Evolutionary conservation across 2,329 filamentous ascomycete species (phyloP), one percentile per base, ranked within the genome.

Genomic region (Catunica adiposa): DNA sequence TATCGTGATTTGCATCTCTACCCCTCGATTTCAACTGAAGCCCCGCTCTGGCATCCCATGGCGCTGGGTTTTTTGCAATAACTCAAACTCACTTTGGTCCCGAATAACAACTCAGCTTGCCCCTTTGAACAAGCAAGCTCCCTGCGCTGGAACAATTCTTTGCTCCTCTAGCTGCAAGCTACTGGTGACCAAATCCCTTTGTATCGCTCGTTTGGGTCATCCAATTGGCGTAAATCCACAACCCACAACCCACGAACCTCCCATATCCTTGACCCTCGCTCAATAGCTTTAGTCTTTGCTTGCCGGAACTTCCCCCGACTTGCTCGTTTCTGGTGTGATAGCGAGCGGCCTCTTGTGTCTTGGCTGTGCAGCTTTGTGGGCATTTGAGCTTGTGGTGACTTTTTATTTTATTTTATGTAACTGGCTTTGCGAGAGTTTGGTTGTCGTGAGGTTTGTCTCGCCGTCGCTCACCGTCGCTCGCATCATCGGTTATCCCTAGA

Each of bases 91-190:
- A 34, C 29, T 11, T n/a, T 34, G 29, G 40, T 44, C 40, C 4
- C 20, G 8, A 44, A 22, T 8, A 11, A 3, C 15, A 15, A 22
- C 40, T 51, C 48, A 51, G 29, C 26, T n/a, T 31, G 48, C n/a
- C 48, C 22, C 48, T 6, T 15, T 20, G 29, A 51, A 51, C 48
- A 51, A 51, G 48, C 48, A 25, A 31, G 29, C 26, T 51, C 48
- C 48, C 48, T 51, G 48, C 17, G 23, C 23, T n/a, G 3, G 20
- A 25, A 37, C 48, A 26, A 51, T 51, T 31, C 17, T 51, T 20
- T 51, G 15, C 26, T 51, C 48, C 48, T 51, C n/a, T 51, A n/a
- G 22, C 22, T 37, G 48, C 48, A 51, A 51, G 15, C 48, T 31
- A 34, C 26, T 25, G 15, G 15, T 25, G 14, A 26, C 14, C 14